phyloP scores from a whole-genome alignment of 495 filamentous ascomycete species.

The Elasticomyces elasticus region DNA sequence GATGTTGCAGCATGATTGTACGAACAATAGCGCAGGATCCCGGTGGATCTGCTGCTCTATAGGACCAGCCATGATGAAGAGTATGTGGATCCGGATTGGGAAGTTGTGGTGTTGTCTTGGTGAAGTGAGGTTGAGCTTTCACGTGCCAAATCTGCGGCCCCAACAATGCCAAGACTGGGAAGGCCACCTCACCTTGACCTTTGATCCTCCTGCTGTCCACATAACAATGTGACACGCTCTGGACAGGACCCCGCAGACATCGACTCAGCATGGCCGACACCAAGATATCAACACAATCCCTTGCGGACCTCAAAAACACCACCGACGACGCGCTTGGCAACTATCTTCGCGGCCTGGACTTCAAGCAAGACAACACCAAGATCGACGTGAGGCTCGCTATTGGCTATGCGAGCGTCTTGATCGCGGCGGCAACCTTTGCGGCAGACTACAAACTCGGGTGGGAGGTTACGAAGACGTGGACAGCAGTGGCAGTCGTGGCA shows the following conservation, averaged over 20 bases:
- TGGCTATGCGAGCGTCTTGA: slow-evolving; percentile 71
- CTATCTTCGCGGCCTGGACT: slow-evolving; percentile 77
- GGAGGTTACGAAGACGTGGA: slow-evolving; percentile 66
- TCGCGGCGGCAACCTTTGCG: slow-evolving; percentile 73
- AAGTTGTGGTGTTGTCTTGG: neutral
- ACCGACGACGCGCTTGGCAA: slow-evolving; percentile 89
- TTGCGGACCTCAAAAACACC: slow-evolving; percentile 88
- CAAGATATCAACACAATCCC: slow-evolving; percentile 58
- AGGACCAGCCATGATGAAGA: slow-evolving; percentile 65
- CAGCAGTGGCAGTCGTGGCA: slow-evolving; percentile 60
- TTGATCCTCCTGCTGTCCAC: too few species aligned
- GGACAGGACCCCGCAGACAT: neutral
- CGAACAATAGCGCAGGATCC: slow-evolving; percentile 96
- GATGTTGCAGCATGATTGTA: slow-evolving; percentile 1
- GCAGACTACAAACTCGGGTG: slow-evolving; percentile 88
- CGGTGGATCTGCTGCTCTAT: slow-evolving; percentile 89
- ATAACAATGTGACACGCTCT: neutral
- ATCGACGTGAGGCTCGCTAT: slow-evolving; percentile 72
- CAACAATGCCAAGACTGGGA: too few species aligned
- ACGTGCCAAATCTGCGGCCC: too few species aligned
- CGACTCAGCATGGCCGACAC: slow-evolving; percentile 19
- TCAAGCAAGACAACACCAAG: slow-evolving; percentile 68
- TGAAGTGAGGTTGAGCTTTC: neutral
- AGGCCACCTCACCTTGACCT: too few species aligned
- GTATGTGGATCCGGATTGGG: neutral